Evolutionary conservation across 805 yeast genomes (phyloP).

Genomic region (Ogataea naganishii): DNA sequence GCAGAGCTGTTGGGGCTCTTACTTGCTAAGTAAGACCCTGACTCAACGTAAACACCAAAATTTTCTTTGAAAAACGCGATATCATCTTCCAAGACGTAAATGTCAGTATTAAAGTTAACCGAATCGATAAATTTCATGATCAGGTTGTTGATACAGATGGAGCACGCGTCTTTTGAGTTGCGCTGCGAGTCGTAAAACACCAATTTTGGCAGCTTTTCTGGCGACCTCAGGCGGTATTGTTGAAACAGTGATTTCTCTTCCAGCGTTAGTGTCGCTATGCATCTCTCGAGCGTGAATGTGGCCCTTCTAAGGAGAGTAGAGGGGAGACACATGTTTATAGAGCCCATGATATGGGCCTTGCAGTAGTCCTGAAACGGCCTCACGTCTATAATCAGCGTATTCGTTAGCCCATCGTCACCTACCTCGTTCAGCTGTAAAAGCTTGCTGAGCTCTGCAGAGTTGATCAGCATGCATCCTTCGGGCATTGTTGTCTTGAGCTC

Average conservation of each 20-base stretch:
- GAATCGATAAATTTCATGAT: constrained; percentile 37
- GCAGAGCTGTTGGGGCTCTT: no score
- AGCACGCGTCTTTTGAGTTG: constrained; percentile 19
- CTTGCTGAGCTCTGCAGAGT: constrained; percentile 8
- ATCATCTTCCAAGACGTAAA: constrained; percentile 34
- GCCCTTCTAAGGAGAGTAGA: constrained; percentile 78
- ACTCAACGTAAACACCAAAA: constrained; percentile 19
- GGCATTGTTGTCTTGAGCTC: constrained; percentile 15
- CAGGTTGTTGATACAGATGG: constrained; percentile 35
- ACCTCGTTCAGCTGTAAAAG: constrained; percentile 2
- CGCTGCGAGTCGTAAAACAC: constrained; percentile 43
- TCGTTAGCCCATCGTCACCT: constrained; percentile 18
- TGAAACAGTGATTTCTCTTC: constrained; percentile 38
- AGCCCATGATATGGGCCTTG: constrained; percentile 42
- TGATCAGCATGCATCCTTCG: constrained; percentile 11
- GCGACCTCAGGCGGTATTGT: constrained; percentile 22
- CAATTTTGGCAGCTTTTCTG: constrained; percentile 29
- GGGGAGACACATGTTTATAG: constrained; percentile 79
- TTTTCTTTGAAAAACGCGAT: constrained; percentile 26
- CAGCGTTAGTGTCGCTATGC: constrained; percentile 51
- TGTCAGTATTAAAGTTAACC: constrained; percentile 28
- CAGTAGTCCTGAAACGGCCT: constrained; percentile 74
- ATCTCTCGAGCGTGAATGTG: constrained; percentile 56
- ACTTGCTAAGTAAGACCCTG: no score
- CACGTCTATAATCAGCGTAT: constrained; percentile 57